Evolutionary conservation across 176 grass and related monocot species (phyloP).

Genomic region (Zea luxurians): DNA sequence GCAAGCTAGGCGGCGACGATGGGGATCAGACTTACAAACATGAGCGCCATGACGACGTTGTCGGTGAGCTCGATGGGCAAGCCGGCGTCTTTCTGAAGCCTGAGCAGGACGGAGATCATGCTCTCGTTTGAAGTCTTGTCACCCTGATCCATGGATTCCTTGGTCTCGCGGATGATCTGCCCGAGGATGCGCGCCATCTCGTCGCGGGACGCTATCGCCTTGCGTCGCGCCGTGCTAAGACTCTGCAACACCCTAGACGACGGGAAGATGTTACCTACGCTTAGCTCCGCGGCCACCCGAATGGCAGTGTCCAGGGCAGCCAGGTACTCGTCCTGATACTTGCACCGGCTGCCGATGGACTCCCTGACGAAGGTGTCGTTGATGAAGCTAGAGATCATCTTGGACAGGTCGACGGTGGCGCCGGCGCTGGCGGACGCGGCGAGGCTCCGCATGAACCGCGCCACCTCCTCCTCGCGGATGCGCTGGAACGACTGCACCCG

Average conservation of each 20-base stretch:
- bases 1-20: no score
- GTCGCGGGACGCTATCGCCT: background rate
- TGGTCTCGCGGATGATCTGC: constrained; percentile 20
- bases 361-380: constrained; percentile 19
- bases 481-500: constrained; percentile 24
- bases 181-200: background rate
- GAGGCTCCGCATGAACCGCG: background rate
- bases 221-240: constrained; percentile 4
- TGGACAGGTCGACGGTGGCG: background rate
- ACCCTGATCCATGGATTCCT: background rate
- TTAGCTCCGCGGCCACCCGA: background rate
- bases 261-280: constrained; percentile 17
- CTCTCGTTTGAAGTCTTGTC: background rate
- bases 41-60: background rate
- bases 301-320: background rate
- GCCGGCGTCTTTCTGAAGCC: background rate
- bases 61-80: background rate
- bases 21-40: constrained; percentile 24
- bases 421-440: background rate
- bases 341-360: constrained; percentile 15
- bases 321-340: constrained; percentile 30
- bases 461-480: constrained; percentile 36
- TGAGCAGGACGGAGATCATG: constrained; percentile 18
- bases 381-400: background rate
- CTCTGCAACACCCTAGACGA: constrained; percentile 25